Conservation (phyloP, 2,329 filamentous ascomycete species). For the Nannizziopsis barbatae region DNA sequence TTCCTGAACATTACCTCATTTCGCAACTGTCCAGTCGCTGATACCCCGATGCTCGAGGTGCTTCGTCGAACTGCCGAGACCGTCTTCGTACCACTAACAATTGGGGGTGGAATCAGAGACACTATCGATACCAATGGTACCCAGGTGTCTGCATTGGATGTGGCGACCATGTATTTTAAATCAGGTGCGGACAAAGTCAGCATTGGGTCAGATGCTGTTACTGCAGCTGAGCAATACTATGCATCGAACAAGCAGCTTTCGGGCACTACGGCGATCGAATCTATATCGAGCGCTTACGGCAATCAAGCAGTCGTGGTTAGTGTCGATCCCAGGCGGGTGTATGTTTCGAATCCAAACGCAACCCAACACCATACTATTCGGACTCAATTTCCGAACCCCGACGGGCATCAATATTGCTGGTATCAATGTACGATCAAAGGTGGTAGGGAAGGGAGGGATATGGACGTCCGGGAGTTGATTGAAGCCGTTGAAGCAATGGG, state of each 20-base stretch:
- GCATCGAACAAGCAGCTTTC: constrained; percentile 54
- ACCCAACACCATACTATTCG: constrained; percentile 65
- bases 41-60: constrained; percentile 93
- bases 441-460: constrained; percentile 81
- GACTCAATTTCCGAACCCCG: constrained; percentile 58
- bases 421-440: constrained; percentile 97
- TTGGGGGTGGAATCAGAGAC: constrained; percentile 91
- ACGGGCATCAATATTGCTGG: constrained; percentile 78
- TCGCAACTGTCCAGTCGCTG: constrained; percentile 82
- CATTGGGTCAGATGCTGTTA: constrained; percentile 88
- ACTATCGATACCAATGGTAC: constrained; percentile 81
- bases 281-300: constrained; percentile 85
- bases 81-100: constrained; percentile 90
- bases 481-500: constrained; percentile 93
- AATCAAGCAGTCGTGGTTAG: constrained; percentile 95
- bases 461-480: constrained; percentile 81
- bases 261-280: constrained; percentile 85
- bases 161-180: constrained; percentile 95
- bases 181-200: constrained; percentile 95
- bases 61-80: constrained; percentile 74
- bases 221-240: constrained; percentile 86
- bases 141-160: constrained; percentile 76
- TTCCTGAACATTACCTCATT: constrained; percentile 99
- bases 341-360: constrained; percentile 57
- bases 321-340: constrained; percentile 85